phyloP scores from a whole-genome alignment of 768 basidiomycete genomes.

The Suillus decipiens region DNA sequence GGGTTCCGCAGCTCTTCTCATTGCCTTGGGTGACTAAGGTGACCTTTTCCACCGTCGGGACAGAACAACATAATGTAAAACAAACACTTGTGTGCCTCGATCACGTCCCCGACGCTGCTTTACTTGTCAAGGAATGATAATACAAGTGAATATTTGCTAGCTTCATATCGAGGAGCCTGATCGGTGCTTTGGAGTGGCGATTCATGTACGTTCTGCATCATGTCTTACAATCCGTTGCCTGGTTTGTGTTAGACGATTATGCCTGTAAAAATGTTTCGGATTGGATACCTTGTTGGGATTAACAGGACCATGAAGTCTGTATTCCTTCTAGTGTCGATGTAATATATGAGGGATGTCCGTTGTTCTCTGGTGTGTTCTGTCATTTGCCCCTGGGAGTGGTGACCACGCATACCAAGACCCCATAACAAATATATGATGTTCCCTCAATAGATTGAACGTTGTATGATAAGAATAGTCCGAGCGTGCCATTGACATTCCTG shows the following conservation, averaged over 20 bases:
- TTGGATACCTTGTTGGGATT: neutral
- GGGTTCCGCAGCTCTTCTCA: conserved; percentile 65
- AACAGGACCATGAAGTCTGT: neutral
- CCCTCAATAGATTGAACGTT: neutral
- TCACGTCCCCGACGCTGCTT: neutral
- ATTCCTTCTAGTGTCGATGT: neutral
- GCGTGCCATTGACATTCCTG: conserved; percentile 11
- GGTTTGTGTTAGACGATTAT: neutral
- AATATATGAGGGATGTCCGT: neutral
- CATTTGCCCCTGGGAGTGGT: neutral
- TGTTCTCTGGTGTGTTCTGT: neutral
- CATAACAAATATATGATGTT: neutral
- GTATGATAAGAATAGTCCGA: neutral
- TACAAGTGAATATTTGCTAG: neutral
- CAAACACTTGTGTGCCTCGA: neutral
- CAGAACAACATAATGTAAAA: neutral
- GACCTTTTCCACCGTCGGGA: neutral
- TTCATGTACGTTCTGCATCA: neutral
- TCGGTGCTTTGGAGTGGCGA: neutral
- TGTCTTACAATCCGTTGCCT: neutral
- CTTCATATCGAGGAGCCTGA: neutral
- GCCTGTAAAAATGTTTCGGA: neutral
- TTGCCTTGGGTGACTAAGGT: conserved; percentile 23
- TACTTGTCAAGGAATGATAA: neutral
- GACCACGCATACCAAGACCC: neutral